Base-by-base conservation (phyloP, 129 eudicot species). In the Sambucus nigra region DNA sequence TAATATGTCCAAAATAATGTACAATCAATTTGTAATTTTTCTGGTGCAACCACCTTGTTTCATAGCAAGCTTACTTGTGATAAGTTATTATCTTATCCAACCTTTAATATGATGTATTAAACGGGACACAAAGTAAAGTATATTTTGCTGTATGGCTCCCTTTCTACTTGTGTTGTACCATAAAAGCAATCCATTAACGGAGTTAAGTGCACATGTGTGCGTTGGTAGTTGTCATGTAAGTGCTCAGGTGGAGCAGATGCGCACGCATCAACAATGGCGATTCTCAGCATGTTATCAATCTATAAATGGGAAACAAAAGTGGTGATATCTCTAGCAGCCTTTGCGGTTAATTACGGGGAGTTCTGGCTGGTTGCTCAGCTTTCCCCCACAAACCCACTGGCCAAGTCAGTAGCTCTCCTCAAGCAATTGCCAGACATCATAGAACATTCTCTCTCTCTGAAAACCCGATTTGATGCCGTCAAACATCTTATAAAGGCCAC, bases 281-380 rank as follows among this genome's bases (percentile, higher is more conserved):
- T 91, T 51, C 84, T 91, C 14, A 55, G 55, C 77, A 53, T 71
- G 77, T 80, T 91, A 27, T 81, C 98, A 0, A 70, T 61, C 76
- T 79, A 82, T 58, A 47, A 78, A 10, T 91, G 98, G 98, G 95
- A 86, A 49, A 94, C 95, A 2, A 91, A 91, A 51, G 67, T 81
- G n/a, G 87, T 79, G 47, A 61, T 82, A 19, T 56, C 94, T 0
- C 46, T 91, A 23, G 94, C 87, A 26, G 84, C 98, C 20, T 72
- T 85, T 66, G 77, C 98, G 1, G 85, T 80, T 41, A 73, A 77
- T 64, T 73, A 77, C 8, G 99, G 87, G 24, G 91, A 92, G 54
- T 86, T 92, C 80, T 86, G 94, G 95, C 94, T 92, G 0, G 64
- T 82, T 32, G 84, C 94, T 22, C 83, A 65, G 57, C 76, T 67